Evolutionary conservation across 1,284 basidiomycete genomes (phyloP), one percentile per base, ranked within the genome.

Genomic region (Ceratobasidium papillatum): DNA sequence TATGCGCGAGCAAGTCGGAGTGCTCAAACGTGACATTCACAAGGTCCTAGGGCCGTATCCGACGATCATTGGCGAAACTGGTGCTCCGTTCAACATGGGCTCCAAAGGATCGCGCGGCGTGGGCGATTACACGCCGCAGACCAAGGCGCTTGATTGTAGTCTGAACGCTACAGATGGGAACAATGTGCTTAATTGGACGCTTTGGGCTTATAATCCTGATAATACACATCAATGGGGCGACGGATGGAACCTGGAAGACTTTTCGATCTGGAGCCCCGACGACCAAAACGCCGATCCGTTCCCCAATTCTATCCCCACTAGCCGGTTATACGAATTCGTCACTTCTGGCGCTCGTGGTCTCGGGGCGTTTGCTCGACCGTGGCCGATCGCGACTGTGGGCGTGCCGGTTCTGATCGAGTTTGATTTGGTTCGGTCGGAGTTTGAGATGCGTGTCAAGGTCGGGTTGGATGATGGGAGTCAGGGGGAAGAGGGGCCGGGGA

Each of bases 191-290:
- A 95, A 87, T 81, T 98, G 90, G 81, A 95, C 95, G n/a, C 82
- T 96, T 8, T 99, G 97, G 97, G 96, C 90, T 27, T 99, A 98
- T 80, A 91, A 91, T 71, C 87, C 94, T 0, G 90, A 93, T 77
- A 87, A 86, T 80, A 87, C 85, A 30, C 95, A 98, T 81, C 82
- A 88, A 79, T 98, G 94, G 94, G 95, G 96, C 22, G 97, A 99
- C 81, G 90, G 91, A 1, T 99, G 96, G 96, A 96, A 98, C 81
- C 90, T 94, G 82, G 97, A 99, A 83, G 97, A 99, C 83, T 82
- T 99, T 74, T 96, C 94, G 76, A 78, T 96, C 12, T 99, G 94
- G 94, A 92, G 91, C 78, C 78, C 81, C 1, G 94, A 97, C 80
- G 96, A 97, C 80, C 76, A 79, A 14, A 78, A 80, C 80, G 77